A percentile compares a stretch with the other conserved stretches of the same genome.
phyloP scores from a whole-genome alignment of 345 rosid genomes.

The Lepidium aucheri region DNA sequence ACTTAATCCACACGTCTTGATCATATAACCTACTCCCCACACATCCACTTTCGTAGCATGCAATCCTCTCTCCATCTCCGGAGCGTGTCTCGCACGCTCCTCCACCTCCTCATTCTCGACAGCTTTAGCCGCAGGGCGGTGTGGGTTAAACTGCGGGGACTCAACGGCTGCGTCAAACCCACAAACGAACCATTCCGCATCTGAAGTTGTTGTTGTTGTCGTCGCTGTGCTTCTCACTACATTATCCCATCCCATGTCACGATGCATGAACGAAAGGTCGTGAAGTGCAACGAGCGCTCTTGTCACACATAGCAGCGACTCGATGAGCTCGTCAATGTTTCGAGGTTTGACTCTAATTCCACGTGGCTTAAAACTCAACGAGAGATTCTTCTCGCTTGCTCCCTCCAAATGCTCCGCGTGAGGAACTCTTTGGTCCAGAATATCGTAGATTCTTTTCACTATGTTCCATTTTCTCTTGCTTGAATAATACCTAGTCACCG shows the following conservation, averaged over 20 bases:
- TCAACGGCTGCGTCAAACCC: constrained; percentile 81
- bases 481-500: constrained; percentile 46
- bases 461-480: constrained; percentile 57
- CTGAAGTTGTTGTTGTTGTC: constrained; percentile 33
- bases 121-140: background rate
- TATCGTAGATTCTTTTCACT: constrained; percentile 71
- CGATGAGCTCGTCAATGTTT: constrained; percentile 62
- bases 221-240: constrained; percentile 36
- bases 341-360: constrained; percentile 56
- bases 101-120: constrained; percentile 19
- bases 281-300: constrained; percentile 84
- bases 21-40: constrained; percentile 83
- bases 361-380: constrained; percentile 69
- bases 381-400: constrained; percentile 49
- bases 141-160: constrained; percentile 77
- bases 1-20: constrained; percentile 64
- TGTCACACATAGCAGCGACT: constrained; percentile 78
- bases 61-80: constrained; percentile 89
- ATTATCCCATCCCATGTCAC: constrained; percentile 85
- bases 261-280: constrained; percentile 92
- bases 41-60: constrained; percentile 96
- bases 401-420: constrained; percentile 55
- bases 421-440: constrained; percentile 72
- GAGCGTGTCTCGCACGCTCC: constrained; percentile 58
- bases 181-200: constrained; percentile 69